Evolutionary conservation across 2,329 filamentous ascomycete species (phyloP), one percentile per base, ranked within the genome.

Genomic region (Penicillium fuscoglaucum): DNA sequence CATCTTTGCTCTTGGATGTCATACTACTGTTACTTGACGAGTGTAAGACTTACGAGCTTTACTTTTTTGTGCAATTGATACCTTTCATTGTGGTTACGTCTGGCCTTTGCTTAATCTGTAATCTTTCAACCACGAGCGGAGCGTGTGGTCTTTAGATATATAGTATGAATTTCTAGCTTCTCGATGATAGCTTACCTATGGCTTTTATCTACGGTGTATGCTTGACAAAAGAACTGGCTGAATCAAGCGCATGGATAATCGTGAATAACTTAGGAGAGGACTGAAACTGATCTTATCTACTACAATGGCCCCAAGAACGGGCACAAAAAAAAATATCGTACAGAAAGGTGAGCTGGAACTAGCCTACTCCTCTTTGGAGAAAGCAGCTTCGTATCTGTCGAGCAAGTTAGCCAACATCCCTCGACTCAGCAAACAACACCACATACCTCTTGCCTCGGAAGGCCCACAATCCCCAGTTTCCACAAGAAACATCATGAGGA

Each of bases 381-480:
- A 70, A 13, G 70, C 74, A 28, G 76, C 73, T 61, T 78, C 76
- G 58, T 77, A 77, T 64, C 75, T 77, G 59, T 41, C 55, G 10
- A 50, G 28, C 43, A 40, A 29, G 45, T 66, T 60, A 61, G 63
- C 35, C 17, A 40, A 33, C 26, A 41, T 28, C 26, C 12, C 50
- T 29, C 6, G 7, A 33, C 8, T 46, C 17, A 26, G 19, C 15
- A 13, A 45, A 43, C 21, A 9, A 33, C 67, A 84, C 67, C 84
- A 59, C 85, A 68, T 84, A 97, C 86, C 93, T 89, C 86, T 99
- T 99, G 68, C 95, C 95, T 78, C 95, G 86, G 81, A 99, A 99
- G 15, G 89, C 92, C 91, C 96, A 99, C 2, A 96, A 82, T 12
- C 95, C 95, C 91, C 92, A 99, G 76, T 99, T 99, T 55, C 95